These are phyloP conservation scores for Suillus decipiens DNA, from an alignment of 768 basidiomycete species.

Conservation along the genomic window DNA sequence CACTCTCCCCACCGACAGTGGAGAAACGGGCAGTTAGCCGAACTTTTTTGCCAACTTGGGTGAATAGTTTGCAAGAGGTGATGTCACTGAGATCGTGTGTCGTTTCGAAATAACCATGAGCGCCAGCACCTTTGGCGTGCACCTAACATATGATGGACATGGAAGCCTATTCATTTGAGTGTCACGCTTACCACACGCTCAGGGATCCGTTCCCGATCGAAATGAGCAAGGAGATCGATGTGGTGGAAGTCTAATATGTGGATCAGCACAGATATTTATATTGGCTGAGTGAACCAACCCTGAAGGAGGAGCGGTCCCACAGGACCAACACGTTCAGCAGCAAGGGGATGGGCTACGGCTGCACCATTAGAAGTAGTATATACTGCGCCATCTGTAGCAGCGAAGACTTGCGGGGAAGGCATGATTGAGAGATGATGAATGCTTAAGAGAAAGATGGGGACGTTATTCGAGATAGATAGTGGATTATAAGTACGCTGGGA, in stretches of 20 bases:
- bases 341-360: constrained; percentile 74
- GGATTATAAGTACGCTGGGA: constrained; percentile 32
- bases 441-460: background rate
- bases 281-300: constrained; percentile 45
- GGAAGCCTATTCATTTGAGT: background rate
- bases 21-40: constrained; percentile 86
- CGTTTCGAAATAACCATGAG: constrained; percentile 91
- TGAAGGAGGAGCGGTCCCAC: constrained; percentile 88
- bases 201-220: constrained; percentile 94
- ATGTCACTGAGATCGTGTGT: constrained; percentile 85
- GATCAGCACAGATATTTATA: constrained; percentile 18
- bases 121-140: constrained; percentile 91
- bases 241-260: constrained; percentile 74
- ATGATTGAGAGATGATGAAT: constrained; percentile 38
- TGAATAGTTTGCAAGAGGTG: constrained; percentile 70
- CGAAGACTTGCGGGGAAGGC: constrained; percentile 64
- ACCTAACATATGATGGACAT: constrained; percentile 52
- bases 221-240: constrained; percentile 89
- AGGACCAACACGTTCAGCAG: constrained; percentile 70
- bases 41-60: constrained; percentile 65
- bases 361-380: constrained; percentile 91
- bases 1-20: constrained; percentile 87
- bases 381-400: constrained; percentile 53
- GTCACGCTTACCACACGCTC: constrained; percentile 75
- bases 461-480: constrained; percentile 14